Percentiles rank a stretch among this genome's conserved stretches.
Evolutionary conservation across 768 basidiomycete species (phyloP).

Genomic region (Suillus sp.): DNA sequence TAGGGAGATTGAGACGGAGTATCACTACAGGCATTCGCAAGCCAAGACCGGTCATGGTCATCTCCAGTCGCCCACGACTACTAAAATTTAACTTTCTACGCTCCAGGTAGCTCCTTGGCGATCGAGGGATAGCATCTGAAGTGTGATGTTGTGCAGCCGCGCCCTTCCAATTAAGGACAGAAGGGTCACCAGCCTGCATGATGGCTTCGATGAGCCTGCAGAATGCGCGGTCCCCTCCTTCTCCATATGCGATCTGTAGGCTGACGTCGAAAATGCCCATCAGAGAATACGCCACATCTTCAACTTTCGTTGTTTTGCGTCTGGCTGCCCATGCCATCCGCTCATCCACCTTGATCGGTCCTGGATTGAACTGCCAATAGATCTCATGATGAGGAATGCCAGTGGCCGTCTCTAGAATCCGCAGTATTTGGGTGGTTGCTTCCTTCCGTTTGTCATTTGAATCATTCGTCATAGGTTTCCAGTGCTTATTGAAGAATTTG

Average conservation of each 20-base stretch:
- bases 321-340: conserved; percentile 20
- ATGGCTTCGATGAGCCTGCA: conserved; percentile 15
- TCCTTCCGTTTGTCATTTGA: neutral
- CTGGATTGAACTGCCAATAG: neutral
- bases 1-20: neutral
- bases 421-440: neutral
- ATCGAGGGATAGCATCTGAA: neutral
- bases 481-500: neutral
- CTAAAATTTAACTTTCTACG: neutral
- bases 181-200: conserved; percentile 10
- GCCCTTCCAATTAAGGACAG: conserved; percentile 13
- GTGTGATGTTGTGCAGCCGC: neutral
- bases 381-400: neutral
- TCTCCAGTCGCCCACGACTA: neutral
- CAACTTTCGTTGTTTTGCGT: conserved; percentile 19
- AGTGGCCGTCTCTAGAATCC: neutral
- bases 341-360: conserved; percentile 4
- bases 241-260: conserved; percentile 21
- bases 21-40: neutral
- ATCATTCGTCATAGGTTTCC: neutral
- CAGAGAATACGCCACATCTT: conserved; percentile 22
- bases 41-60: neutral
- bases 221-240: conserved; percentile 17
- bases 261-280: conserved; percentile 20
- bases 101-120: neutral